phyloP scores from a whole-genome alignment of 1,284 basidiomycete genomes.

The Fomitopsis pinicola region DNA sequence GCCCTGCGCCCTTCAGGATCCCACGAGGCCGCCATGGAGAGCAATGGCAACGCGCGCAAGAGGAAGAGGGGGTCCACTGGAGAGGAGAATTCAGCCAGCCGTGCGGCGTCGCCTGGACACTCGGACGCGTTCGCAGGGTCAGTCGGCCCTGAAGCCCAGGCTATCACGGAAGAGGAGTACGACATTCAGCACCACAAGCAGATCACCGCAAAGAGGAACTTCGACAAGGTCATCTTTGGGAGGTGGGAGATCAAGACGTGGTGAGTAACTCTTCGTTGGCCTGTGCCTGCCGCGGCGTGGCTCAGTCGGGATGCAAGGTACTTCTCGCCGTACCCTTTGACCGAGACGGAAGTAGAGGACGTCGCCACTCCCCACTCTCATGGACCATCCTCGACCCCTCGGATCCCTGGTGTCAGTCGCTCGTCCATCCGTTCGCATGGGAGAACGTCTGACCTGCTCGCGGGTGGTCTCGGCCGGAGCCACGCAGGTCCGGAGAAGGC shows the following conservation, averaged over 20 bases:
- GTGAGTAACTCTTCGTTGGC: constrained; percentile 36
- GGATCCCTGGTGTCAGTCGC: constrained; percentile 44
- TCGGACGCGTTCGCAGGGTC: constrained; percentile 10
- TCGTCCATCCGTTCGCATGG: constrained; percentile 52
- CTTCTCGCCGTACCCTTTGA: constrained; percentile 83
- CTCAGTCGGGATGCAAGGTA: constrained; percentile 50
- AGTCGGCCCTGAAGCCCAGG: constrained; percentile 14
- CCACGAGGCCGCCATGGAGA: constrained; percentile 16
- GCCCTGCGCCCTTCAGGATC: constrained; percentile 27
- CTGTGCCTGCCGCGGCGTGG: background rate
- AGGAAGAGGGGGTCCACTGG: constrained; percentile 22
- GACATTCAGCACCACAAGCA: constrained; percentile 64
- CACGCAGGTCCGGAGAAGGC: constrained; percentile 43
- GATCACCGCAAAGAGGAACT: constrained; percentile 67
- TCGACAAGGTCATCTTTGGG: constrained; percentile 74
- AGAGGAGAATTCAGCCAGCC: constrained; percentile 8
- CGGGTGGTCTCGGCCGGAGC: constrained; percentile 56
- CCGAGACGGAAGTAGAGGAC: constrained; percentile 59
- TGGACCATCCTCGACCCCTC: constrained; percentile 26
- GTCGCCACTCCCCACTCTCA: constrained; percentile 21
- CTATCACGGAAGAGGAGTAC: constrained; percentile 63
- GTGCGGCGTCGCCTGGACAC: constrained; percentile 11
- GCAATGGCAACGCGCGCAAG: constrained; percentile 23
- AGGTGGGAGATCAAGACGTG: constrained; percentile 78
- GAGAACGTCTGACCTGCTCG: constrained; percentile 68